Conservation (phyloP, 352 stramenopile species). For the Phytophthora fragariae region DNA sequence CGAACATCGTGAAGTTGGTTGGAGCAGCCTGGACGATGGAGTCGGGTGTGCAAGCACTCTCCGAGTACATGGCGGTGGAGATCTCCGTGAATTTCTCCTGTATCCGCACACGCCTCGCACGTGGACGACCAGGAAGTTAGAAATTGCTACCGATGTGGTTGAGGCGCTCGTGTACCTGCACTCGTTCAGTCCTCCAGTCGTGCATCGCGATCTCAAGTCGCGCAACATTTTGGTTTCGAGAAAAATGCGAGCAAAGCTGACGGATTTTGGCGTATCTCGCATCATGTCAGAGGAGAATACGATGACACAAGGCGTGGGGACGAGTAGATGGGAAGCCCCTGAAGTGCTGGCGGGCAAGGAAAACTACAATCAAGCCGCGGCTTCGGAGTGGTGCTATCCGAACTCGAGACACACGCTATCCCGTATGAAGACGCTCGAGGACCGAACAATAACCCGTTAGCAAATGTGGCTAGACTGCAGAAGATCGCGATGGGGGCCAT, state of each 20-base stretch:
- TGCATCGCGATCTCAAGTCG: slow-evolving; percentile 36
- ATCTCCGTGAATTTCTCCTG: slow-evolving; percentile 49
- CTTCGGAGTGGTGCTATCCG: slow-evolving; percentile 46
- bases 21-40: slow-evolving; percentile 54
- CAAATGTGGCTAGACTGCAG: slow-evolving; percentile 52
- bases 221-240: slow-evolving; percentile 37
- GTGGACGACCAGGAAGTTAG: slow-evolving; percentile 41
- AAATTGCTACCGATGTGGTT: slow-evolving; percentile 29
- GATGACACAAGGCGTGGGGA: slow-evolving; percentile 44
- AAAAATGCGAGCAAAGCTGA: slow-evolving; percentile 38
- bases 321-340: slow-evolving; percentile 37
- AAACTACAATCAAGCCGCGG: slow-evolving; percentile 31
- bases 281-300: slow-evolving; percentile 28
- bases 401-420: slow-evolving; percentile 42
- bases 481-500: slow-evolving; percentile 43
- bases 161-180: slow-evolving; percentile 49
- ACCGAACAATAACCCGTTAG: slow-evolving; percentile 33
- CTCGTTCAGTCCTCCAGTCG: slow-evolving; percentile 32
- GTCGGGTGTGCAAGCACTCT: slow-evolving; percentile 55
- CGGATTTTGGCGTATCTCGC: slow-evolving; percentile 40
- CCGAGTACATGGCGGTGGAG: slow-evolving; percentile 66
- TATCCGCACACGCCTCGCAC: slow-evolving; percentile 15
- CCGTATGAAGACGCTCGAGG: slow-evolving; percentile 46
- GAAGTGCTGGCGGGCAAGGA: slow-evolving; percentile 25
- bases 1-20: slow-evolving; percentile 50